phyloP scores from a whole-genome alignment of 2,329 filamentous ascomycete genomes.

The Trichophyton simii region DNA sequence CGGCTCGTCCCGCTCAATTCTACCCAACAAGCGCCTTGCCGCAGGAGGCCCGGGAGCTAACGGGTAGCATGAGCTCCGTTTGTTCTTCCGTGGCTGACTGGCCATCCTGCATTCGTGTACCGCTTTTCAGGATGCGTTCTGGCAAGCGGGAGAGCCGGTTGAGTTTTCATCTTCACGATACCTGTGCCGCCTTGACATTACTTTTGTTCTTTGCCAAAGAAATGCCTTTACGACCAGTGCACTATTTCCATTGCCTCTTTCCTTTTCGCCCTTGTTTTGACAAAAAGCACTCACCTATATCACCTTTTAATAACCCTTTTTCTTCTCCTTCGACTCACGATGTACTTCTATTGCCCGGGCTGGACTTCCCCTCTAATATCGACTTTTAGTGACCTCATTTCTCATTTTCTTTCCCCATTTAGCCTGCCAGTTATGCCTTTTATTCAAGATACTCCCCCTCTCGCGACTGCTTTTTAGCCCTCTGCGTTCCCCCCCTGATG shows the following conservation, averaged over 20 bases:
- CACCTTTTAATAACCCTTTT: conserved; percentile 2
- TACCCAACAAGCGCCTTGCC: neutral
- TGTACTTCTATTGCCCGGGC: conserved; percentile 1
- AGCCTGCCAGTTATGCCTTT: neutral
- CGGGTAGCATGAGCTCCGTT: neutral
- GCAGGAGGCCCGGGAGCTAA: neutral
- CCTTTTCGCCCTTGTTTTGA: neutral
- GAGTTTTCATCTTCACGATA: neutral
- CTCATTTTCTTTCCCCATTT: neutral
- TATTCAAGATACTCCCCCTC: neutral
- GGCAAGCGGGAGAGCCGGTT: neutral
- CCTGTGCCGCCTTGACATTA: neutral
- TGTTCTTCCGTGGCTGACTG: neutral
- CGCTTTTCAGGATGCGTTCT: neutral
- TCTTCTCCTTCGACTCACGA: neutral
- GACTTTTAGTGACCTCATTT: neutral
- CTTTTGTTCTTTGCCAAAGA: neutral
- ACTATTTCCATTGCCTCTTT: neutral
- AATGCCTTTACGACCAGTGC: conserved; percentile 5
- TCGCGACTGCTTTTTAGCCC: neutral
- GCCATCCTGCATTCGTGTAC: neutral
- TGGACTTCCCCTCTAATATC: conserved; percentile 1
- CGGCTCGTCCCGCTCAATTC: neutral
- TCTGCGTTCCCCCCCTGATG: neutral
- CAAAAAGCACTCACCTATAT: neutral